Base-by-base conservation (phyloP, 306 rosid genomes). In the Arachis hypogaea region DNA sequence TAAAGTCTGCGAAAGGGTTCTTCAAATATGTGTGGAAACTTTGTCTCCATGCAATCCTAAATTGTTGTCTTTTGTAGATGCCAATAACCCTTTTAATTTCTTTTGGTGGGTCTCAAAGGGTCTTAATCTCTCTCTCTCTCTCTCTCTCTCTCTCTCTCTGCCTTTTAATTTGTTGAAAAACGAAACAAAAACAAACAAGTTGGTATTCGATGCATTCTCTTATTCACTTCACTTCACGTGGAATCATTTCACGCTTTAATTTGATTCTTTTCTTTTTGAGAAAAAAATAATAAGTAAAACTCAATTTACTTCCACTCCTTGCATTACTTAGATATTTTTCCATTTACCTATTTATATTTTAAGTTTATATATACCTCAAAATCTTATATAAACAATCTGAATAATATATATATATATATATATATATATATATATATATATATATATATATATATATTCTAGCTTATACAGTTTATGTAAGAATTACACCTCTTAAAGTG, bases 1-100 rank as follows among this genome's bases (percentile, higher is more conserved):
- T 85, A 78, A 93, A 90, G 85, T 85, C 88, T 81, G 95, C 84
- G 89, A 93, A 93, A 90, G 95, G 51, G 38, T 4, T 33, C 3
- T 77, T 81, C 75, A 74, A 76, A 76, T 80, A 76, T 81, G 81
- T 83, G 93, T 85, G 83, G 88, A 88, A 93, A 93, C 82, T 88
- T 90, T 93, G 96, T 93, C 95, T 88, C 86, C 61, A 73, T 33
- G 38, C 38, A 33, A 33, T 80, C 68, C 75, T 80, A 69, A 79
- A 85, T 88, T 41, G 42, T 82, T 90, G 95, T 93, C 96, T 88
- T 86, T 84, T 93, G 73, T 79, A 72, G 91, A 81, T 88, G 92
- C 90, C 87, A 82, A 82, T 71, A 64, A 59, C 28, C 65, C 78
- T 73, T 69, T 33, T 33, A 33, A 33, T 33, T 81, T 78, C 78